These are phyloP conservation scores for Yarrowia hollandica DNA, from an alignment of 805 yeast genomes.

Conservation along the genomic window DNA sequence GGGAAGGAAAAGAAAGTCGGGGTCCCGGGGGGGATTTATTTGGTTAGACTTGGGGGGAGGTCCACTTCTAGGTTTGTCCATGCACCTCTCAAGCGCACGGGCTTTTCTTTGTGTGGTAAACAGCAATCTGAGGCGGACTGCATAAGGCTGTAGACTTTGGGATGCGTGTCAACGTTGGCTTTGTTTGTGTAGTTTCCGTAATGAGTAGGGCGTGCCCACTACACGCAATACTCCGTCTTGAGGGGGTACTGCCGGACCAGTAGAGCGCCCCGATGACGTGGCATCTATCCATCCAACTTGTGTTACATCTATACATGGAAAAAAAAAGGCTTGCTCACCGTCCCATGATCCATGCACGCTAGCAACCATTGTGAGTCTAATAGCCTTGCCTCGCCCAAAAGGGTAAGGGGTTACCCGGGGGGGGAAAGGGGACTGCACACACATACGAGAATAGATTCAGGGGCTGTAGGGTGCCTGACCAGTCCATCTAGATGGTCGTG, in stretches of 20 bases:
- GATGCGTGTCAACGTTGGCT: not conserved
- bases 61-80: not conserved
- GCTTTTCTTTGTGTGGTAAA: constrained; percentile 24
- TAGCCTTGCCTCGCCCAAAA: constrained; percentile 12
- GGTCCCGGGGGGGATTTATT: constrained; percentile 19
- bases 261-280: too few relatives aligned
- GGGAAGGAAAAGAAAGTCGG: not conserved
- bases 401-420: constrained; percentile 15
- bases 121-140: constrained; percentile 27
- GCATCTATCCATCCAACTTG: too few relatives aligned
- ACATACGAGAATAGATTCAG: too few relatives aligned
- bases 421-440: too few relatives aligned
- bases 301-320: too few relatives aligned
- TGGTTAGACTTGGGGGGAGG: not conserved
- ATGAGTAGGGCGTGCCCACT: too few relatives aligned
- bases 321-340: too few relatives aligned
- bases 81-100: not conserved
- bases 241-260: too few relatives aligned
- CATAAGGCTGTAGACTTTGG: constrained; percentile 15
- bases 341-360: constrained; percentile 9
- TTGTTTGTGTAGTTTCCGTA: too few relatives aligned
- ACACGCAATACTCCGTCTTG: too few relatives aligned
- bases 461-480: too few relatives aligned
- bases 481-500: too few relatives aligned
- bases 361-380: constrained; percentile 26